phyloP scores from a whole-genome alignment of 768 basidiomycete genomes.

The Lentinula edodes region DNA sequence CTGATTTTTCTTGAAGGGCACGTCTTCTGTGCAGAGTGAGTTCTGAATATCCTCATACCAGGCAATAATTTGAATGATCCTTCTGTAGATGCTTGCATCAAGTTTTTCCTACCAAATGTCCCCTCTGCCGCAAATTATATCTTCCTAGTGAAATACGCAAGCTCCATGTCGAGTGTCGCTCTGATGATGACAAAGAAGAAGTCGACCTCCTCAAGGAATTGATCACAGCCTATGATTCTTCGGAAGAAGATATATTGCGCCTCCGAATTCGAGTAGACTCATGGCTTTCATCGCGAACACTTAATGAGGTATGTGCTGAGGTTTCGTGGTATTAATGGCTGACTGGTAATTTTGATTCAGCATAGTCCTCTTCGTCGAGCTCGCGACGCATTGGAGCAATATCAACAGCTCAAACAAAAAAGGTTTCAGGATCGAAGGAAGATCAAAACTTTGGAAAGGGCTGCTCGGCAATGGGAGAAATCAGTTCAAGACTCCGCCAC shows the following conservation, averaged over 20 bases:
- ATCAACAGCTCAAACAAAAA: constrained; percentile 1
- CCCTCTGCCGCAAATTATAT: background rate
- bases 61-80: too few relatives aligned
- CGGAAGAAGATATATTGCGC: constrained; percentile 1
- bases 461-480: background rate
- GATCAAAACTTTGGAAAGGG: background rate
- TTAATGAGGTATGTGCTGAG: background rate
- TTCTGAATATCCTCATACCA: background rate
- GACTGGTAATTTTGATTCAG: background rate
- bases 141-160: constrained; percentile 2
- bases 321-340: background rate
- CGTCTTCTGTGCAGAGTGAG: constrained; percentile 4
- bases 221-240: background rate
- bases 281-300: background rate
- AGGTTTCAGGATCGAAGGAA: background rate
- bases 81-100: background rate
- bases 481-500: background rate
- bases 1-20: background rate
- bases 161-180: constrained; percentile 1
- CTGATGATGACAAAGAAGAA: background rate
- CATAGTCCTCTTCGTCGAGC: constrained; percentile 2
- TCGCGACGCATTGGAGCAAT: background rate
- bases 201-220: background rate
- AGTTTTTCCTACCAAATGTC: constrained; percentile 1
- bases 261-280: background rate